Evolutionary conservation across 495 filamentous ascomycete species (phyloP).

Genomic region (Talaromyces stipitatus): DNA sequence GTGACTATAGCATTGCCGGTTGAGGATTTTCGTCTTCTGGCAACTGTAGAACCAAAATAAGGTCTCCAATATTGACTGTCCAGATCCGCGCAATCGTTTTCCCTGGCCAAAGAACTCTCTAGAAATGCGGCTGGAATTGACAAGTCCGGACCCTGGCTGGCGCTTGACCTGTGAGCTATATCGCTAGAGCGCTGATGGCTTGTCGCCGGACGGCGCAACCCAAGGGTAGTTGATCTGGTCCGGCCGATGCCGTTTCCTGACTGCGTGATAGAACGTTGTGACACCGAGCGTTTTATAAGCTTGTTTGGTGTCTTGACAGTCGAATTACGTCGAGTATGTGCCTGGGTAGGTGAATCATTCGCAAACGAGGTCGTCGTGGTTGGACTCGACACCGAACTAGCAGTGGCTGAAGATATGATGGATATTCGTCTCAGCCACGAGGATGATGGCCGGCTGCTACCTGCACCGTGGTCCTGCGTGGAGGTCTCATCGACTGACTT

Average conservation of each 20-base stretch:
- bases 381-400: constrained; percentile 57
- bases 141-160: background rate
- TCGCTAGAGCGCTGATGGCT: constrained; percentile 80
- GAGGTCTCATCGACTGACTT: constrained; percentile 4
- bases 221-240: constrained; percentile 47
- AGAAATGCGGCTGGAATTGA: background rate
- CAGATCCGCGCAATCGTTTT: background rate
- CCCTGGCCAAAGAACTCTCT: background rate
- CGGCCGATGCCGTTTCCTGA: constrained; percentile 17
- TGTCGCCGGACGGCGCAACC: constrained; percentile 70
- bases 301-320: constrained; percentile 62
- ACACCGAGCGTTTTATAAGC: constrained; percentile 74
- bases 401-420: constrained; percentile 57
- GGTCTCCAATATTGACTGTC: constrained; percentile 28
- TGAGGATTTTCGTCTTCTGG: constrained; percentile 6
- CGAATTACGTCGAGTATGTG: constrained; percentile 36
- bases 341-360: constrained; percentile 62
- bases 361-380: constrained; percentile 62
- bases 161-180: constrained; percentile 17
- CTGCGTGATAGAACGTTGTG: constrained; percentile 43
- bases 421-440: constrained; percentile 78
- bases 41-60: constrained; percentile 34
- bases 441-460: constrained; percentile 36
- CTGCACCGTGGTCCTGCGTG: constrained; percentile 14
- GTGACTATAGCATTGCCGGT: constrained; percentile 5